These are phyloP conservation scores for Bidens hawaiensis DNA, from an alignment of 140 eudicot genomes.

Conservation along the genomic window DNA sequence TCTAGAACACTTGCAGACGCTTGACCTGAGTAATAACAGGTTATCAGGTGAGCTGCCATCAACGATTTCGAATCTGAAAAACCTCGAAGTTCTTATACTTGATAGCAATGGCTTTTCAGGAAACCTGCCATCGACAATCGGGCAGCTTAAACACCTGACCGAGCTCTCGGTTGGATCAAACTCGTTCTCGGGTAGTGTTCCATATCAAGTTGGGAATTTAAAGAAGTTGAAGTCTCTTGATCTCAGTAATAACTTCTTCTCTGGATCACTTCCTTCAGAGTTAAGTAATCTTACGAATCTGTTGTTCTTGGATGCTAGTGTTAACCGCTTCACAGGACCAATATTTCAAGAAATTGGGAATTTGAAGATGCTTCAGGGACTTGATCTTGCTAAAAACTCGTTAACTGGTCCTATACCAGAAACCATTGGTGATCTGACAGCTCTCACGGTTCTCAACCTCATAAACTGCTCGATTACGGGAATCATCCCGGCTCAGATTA, in stretches of 20 bases:
- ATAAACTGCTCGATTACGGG: constrained; percentile 58
- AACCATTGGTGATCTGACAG: constrained; percentile 44
- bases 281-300: constrained; percentile 55
- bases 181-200: constrained; percentile 70
- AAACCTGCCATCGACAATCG: constrained; percentile 55
- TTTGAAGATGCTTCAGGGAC: constrained; percentile 40
- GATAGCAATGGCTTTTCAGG: constrained; percentile 71
- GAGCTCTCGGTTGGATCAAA: constrained; percentile 69
- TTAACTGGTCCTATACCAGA: constrained; percentile 54
- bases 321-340: constrained; percentile 55
- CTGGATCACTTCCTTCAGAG: constrained; percentile 63
- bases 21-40: constrained; percentile 65
- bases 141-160: constrained; percentile 46
- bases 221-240: constrained; percentile 56
- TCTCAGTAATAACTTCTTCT: constrained; percentile 59
- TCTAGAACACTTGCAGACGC: constrained; percentile 42
- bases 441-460: constrained; percentile 47
- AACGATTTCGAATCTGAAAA: constrained; percentile 37
- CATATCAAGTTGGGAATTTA: constrained; percentile 58
- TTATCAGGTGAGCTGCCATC: constrained; percentile 46
- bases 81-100: constrained; percentile 55
- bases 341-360: constrained; percentile 55
- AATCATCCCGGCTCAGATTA: constrained; percentile 55
- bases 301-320: constrained; percentile 54
- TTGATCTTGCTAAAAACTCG: constrained; percentile 67